Base-by-base conservation (phyloP, 441 rosid species). In the Euphorbia celastroides region DNA sequence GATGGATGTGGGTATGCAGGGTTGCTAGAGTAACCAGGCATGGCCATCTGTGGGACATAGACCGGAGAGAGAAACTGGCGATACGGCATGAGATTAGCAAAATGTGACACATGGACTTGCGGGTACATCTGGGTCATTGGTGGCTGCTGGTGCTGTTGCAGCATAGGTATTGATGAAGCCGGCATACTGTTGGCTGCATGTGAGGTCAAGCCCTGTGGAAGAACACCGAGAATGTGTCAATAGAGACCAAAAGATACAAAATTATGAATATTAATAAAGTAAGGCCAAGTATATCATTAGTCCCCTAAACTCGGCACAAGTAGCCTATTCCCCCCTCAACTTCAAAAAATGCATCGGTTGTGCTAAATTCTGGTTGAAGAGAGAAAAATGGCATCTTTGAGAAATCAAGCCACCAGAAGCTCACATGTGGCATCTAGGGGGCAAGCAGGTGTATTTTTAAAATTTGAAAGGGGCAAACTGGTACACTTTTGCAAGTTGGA, bases 1-100 rank as follows among this genome's bases (percentile, higher is more conserved):
- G 94, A 81, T 61, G 96, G 96, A 70, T 93, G 98, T 12, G 98
- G 79, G 75, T 83, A 92, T n/a, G 85, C 86, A 57, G 89, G 86
- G 69, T 84, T 90, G 72, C 83, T 81, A 25, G 98, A 86, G 77
- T 90, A 93, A 27, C 96, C 96, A 62, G 90, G 90, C 91, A 92
- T 81, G 52, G 95, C 90, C 89, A 92, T 87, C 56, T 85, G 97
- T 14, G 97, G 96, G 16, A 87, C 84, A 70, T 88, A 93, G 69
- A 93, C 83, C 2, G 94, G 98, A 60, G 97, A 83, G 65, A 90
- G 66, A 56, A 87, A 81, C 77, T 86, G 98, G 23, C 97, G 97
- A 72, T 84, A 90, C 2, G 96, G 94, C 97, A 93, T 82, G 19
- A 87, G 75, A 74, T 84, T 88, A n/a, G 91, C 72, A 70, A 57